Percentiles rank a stretch among this genome's conserved stretches.
These are phyloP conservation scores for Arthrinium phaeospermum DNA, from an alignment of 2,329 filamentous ascomycete genomes.

Conservation along the genomic window DNA sequence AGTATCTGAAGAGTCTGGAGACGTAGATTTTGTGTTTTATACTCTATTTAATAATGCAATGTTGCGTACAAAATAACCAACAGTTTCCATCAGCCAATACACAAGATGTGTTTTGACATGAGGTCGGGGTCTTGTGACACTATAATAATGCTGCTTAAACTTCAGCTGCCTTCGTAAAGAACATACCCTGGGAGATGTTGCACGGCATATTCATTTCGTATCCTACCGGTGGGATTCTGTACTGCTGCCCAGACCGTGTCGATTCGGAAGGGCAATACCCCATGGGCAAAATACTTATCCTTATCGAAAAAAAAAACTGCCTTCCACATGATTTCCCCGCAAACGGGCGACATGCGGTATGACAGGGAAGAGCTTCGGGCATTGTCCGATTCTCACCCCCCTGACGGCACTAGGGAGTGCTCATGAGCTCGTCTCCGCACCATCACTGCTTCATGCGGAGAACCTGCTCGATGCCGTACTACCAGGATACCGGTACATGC, in stretches of 20 bases:
- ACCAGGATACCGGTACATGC: neutral
- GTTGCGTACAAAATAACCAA: neutral
- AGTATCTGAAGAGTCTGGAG: constrained; percentile 9
- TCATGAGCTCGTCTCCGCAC: neutral
- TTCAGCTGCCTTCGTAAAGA: no score
- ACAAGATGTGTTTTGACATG: neutral
- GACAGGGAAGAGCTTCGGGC: neutral
- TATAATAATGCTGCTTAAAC: no score
- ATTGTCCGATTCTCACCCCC: neutral
- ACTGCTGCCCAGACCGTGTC: neutral
- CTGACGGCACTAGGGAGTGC: neutral
- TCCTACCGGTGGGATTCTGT: neutral
- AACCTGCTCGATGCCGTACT: neutral
- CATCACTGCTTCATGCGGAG: neutral
- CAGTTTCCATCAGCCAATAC: neutral
- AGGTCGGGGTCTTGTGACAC: neutral
- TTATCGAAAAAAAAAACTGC: neutral
- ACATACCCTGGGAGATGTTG: neutral
- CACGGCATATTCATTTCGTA: neutral
- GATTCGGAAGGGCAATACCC: neutral
- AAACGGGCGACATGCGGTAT: neutral
- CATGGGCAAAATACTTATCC: neutral
- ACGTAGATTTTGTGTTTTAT: neutral
- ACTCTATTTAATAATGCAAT: neutral
- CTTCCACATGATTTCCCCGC: neutral